Conservation (phyloP, 2,329 filamentous ascomycete species). For the Diaporthe australafricana region DNA sequence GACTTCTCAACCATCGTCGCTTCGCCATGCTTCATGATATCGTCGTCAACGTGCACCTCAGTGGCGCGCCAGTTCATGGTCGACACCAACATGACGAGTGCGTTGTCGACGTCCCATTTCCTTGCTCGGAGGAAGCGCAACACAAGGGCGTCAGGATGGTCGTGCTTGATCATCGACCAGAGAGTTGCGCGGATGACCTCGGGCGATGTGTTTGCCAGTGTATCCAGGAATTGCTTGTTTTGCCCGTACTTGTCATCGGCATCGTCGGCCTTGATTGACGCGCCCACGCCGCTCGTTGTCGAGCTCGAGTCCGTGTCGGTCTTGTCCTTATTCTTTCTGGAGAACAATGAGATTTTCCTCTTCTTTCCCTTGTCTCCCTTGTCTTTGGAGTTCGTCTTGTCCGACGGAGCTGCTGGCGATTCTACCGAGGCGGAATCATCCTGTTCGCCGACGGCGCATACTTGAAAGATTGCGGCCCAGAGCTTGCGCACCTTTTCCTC, state of each 20-base stretch:
- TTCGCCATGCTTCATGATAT: slow-evolving; percentile 85
- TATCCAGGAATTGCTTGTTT: slow-evolving; percentile 86
- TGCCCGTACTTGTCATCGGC: slow-evolving; percentile 93
- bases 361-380: slow-evolving; percentile 72
- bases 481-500: slow-evolving; percentile 89
- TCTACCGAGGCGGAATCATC: slow-evolving; percentile 47
- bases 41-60: slow-evolving; percentile 89
- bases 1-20: slow-evolving; percentile 72
- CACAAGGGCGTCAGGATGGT: slow-evolving; percentile 88
- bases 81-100: slow-evolving; percentile 92
- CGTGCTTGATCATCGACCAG: slow-evolving; percentile 95
- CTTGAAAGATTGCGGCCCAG: slow-evolving; percentile 81
- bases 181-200: slow-evolving; percentile 84
- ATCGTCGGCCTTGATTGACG: slow-evolving; percentile 58
- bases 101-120: slow-evolving; percentile 96
- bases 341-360: slow-evolving; percentile 78
- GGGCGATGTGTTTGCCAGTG: slow-evolving; percentile 79
- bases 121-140: slow-evolving; percentile 88
- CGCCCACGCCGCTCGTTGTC: slow-evolving; percentile 50
- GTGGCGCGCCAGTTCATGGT: slow-evolving; percentile 91
- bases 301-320: slow-evolving; percentile 51
- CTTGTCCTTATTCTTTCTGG: slow-evolving; percentile 70
- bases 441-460: slow-evolving; percentile 73
- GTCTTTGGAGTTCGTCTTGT: slow-evolving; percentile 48
- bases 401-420: slow-evolving; percentile 43